phyloP scores from a whole-genome alignment of 1,139 yeast species.

The Lodderomyces metapsilosis region DNA sequence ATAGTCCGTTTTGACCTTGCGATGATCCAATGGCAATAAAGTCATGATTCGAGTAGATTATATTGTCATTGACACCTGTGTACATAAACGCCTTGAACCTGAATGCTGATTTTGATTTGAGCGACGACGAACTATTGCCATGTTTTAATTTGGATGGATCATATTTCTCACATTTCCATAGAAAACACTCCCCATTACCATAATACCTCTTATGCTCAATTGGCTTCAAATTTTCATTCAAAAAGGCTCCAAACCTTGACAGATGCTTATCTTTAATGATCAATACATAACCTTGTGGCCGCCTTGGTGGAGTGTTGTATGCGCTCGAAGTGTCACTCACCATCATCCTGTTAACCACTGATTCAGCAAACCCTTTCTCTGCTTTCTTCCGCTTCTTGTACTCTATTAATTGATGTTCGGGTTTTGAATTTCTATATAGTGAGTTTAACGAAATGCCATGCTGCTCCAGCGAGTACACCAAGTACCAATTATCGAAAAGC shows the following conservation, averaged over 20 bases:
- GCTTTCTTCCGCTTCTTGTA: conserved; percentile 16
- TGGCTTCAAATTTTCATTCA: conserved; percentile 72
- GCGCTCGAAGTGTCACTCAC: conserved; percentile 16
- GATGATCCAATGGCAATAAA: conserved; percentile 91
- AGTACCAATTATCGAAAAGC: conserved; percentile 71
- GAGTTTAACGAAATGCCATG: conserved; percentile 88
- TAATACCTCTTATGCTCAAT: conserved; percentile 71
- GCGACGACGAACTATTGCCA: not conserved
- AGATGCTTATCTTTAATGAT: conserved; percentile 63
- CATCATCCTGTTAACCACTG: conserved; percentile 32
- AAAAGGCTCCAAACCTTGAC: conserved; percentile 77
- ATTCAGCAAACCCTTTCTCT: conserved; percentile 39
- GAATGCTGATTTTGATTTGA: conserved; percentile 12
- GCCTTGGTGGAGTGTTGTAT: conserved; percentile 20
- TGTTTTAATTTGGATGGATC: conserved; percentile 20
- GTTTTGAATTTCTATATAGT: conserved; percentile 47
- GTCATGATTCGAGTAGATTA: conserved; percentile 75
- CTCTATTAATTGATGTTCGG: conserved; percentile 30
- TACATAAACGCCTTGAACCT: conserved; percentile 81
- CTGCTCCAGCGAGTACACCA: conserved; percentile 81
- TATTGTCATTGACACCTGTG: conserved; percentile 85
- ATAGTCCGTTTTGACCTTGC: conserved; percentile 83
- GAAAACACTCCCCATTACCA: conserved; percentile 94
- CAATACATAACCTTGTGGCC: conserved; percentile 68
- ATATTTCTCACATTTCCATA: conserved; percentile 68